A percentile compares a stretch with the other conserved stretches of the same genome.
These are phyloP conservation scores for Leishmania turanica DNA, from an alignment of 208 protist species.

Conservation along the genomic window DNA sequence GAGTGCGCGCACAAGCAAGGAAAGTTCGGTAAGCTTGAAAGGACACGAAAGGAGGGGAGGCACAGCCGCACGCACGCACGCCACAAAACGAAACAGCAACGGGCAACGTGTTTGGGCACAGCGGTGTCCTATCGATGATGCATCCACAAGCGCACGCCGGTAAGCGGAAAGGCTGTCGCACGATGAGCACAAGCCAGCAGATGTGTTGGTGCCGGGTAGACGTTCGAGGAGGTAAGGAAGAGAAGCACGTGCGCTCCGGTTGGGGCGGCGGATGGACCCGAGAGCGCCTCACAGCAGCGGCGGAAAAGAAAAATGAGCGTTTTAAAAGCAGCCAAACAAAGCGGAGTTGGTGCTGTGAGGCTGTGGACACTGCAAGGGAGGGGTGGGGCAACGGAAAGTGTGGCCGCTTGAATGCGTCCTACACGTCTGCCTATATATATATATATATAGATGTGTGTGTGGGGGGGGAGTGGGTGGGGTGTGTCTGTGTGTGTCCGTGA, in stretches of 20 bases:
- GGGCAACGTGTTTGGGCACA: neutral
- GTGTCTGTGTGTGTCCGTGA: neutral
- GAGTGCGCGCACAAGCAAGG: neutral
- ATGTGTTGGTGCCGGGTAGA: neutral
- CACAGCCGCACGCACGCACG: no score
- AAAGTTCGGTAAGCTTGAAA: neutral
- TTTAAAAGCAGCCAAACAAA: no score
- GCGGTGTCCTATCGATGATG: neutral
- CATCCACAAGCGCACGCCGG: neutral
- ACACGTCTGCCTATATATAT: neutral
- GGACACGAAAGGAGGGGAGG: neutral
- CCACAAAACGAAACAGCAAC: conserved; percentile 6
- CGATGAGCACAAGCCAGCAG: neutral
- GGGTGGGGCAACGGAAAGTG: neutral
- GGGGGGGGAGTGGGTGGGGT: no score
- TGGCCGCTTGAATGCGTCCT: neutral
- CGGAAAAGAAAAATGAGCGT: no score
- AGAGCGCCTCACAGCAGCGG: no score
- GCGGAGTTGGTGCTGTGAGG: neutral
- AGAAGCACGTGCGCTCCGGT: no score
- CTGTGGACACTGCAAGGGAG: neutral
- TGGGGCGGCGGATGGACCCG: neutral
- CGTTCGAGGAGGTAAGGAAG: neutral
- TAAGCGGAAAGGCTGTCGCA: neutral
- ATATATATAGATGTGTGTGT: no score